Percentiles rank a stretch among this genome's conserved stretches.
Evolutionary conservation across 305 asterid genomes (phyloP).

Genomic region (Fraxinus floribunda): DNA sequence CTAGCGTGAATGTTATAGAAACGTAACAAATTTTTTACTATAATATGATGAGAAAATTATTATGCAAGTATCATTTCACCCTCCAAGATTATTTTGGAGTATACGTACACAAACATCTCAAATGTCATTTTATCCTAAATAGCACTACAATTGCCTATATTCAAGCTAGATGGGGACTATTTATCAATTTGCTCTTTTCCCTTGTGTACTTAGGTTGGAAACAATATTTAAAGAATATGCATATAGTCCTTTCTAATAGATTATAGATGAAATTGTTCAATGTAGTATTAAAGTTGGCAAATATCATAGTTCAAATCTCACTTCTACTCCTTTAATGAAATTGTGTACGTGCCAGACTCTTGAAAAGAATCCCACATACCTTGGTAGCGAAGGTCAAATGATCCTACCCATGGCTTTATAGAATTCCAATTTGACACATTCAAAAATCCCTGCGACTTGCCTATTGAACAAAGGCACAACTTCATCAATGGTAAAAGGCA

Average conservation of each 20-base stretch:
- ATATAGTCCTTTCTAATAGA: background rate
- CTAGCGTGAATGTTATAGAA: background rate
- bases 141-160: background rate
- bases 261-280: background rate
- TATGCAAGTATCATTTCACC: background rate
- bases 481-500: background rate
- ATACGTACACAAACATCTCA: background rate
- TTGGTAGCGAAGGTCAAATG: background rate
- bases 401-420: conserved; percentile 28
- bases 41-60: background rate
- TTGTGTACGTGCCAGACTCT: background rate
- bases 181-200: background rate
- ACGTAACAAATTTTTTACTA: background rate
- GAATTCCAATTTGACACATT: conserved; percentile 20
- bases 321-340: background rate
- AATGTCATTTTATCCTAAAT: background rate
- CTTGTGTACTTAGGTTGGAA: background rate
- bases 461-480: background rate
- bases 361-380: background rate
- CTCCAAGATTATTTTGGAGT: background rate
- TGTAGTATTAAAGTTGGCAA: background rate
- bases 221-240: background rate
- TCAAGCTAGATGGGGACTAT: background rate
- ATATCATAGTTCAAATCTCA: background rate
- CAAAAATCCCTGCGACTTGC: conserved; percentile 32